phyloP scores from a whole-genome alignment of 257 asterid species.

The Fraxinus americana region DNA sequence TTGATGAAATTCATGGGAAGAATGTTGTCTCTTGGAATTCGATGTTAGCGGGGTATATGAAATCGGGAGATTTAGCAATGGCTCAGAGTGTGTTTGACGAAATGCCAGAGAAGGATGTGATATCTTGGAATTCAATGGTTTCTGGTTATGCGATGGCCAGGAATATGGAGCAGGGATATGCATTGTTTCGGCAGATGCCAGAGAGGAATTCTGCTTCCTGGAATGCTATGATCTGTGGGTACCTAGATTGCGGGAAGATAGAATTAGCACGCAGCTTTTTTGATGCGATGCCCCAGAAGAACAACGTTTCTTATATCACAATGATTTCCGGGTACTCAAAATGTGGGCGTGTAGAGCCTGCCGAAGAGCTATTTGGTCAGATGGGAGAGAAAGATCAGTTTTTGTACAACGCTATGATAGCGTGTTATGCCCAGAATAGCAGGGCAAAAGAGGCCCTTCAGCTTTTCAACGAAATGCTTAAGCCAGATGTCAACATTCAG shows the following conservation, averaged over 20 bases:
- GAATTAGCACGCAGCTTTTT: slow-evolving; percentile 66
- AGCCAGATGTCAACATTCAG: slow-evolving; percentile 32
- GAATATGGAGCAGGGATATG: slow-evolving; percentile 68
- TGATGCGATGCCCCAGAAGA: slow-evolving; percentile 64
- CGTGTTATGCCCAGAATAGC: slow-evolving; percentile 76
- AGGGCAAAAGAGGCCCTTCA: slow-evolving; percentile 68
- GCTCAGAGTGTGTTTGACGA: slow-evolving; percentile 66
- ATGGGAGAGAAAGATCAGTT: slow-evolving; percentile 44
- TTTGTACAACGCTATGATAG: slow-evolving; percentile 73
- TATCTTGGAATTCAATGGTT: slow-evolving; percentile 80
- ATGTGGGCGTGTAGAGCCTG: slow-evolving; percentile 64
- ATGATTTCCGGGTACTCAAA: slow-evolving; percentile 89
- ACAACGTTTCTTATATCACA: slow-evolving; percentile 60
- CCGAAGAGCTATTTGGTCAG: slow-evolving; percentile 52
- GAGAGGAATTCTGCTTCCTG: slow-evolving; percentile 71
- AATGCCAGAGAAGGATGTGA: slow-evolving; percentile 70
- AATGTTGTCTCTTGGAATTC: slow-evolving; percentile 89
- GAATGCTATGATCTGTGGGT: slow-evolving; percentile 75
- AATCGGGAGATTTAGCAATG: slow-evolving; percentile 52
- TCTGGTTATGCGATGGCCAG: slow-evolving; percentile 55
- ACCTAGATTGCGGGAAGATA: slow-evolving; percentile 56
- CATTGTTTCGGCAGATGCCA: slow-evolving; percentile 66
- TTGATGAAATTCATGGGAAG: slow-evolving; percentile 58
- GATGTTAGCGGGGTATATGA: slow-evolving; percentile 64
- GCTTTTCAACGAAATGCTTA: slow-evolving; percentile 70